Percentiles rank a stretch among this genome's conserved stretches.
Evolutionary conservation across 2,329 filamentous ascomycete species (phyloP).

Genomic region (Fusarium sp.): DNA sequence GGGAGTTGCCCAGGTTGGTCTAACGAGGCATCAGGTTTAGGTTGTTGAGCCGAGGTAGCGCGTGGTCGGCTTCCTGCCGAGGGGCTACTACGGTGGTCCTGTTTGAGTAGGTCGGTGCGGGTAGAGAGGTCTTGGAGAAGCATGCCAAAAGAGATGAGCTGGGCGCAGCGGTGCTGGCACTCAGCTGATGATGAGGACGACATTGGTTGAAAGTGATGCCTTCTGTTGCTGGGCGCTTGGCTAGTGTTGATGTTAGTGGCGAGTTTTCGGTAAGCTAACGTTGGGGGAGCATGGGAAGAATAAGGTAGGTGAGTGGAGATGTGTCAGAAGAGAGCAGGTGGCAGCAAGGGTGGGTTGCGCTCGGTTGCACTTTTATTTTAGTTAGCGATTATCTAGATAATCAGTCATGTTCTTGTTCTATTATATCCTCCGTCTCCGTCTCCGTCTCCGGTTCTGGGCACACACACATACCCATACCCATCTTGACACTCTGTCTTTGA

Average conservation of each 20-base stretch:
- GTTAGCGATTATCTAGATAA: slow-evolving; percentile 30
- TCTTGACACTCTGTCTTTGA: slow-evolving; percentile 1
- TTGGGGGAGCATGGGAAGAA: background rate
- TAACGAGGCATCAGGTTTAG: slow-evolving; percentile 24
- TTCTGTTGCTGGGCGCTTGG: background rate
- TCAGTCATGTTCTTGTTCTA: background rate
- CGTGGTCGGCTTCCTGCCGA: background rate
- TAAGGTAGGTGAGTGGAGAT: slow-evolving; percentile 20
- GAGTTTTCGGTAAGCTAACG: slow-evolving; percentile 23
- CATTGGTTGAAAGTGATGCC: slow-evolving; percentile 20
- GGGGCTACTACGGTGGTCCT: background rate
- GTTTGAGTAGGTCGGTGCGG: slow-evolving; percentile 42
- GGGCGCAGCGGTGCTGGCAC: slow-evolving; percentile 50
- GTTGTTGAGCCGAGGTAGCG: slow-evolving; percentile 12
- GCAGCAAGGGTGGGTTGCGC: slow-evolving; percentile 6
- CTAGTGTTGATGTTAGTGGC: slow-evolving; percentile 24
- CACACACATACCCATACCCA: background rate
- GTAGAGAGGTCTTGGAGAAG: slow-evolving; percentile 51
- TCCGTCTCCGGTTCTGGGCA: background rate
- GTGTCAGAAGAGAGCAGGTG: background rate
- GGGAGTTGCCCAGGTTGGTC: slow-evolving; percentile 22
- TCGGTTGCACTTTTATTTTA: background rate
- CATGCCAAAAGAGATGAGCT: slow-evolving; percentile 53
- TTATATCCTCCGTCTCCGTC: background rate
- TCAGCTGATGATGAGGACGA: slow-evolving; percentile 36